Evolutionary conservation across 345 rosid species (phyloP).

Genomic region (Populus alba): DNA sequence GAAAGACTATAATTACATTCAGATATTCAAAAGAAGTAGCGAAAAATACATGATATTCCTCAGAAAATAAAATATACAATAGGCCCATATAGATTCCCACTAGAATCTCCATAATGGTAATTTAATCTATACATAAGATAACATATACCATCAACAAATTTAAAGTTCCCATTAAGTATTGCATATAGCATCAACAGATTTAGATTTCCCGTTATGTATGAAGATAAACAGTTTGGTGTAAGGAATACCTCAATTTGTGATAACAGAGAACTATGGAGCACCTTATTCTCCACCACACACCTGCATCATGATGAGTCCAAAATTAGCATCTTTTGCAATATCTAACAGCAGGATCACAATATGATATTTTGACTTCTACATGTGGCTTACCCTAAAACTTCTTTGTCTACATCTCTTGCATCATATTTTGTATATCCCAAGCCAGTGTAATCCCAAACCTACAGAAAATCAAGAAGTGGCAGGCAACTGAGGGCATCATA

Average conservation of each 20-base stretch:
- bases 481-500: not conserved
- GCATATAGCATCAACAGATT: not conserved
- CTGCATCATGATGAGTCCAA: conserved; percentile 41
- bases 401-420: conserved; percentile 76
- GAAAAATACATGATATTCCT: too few relatives aligned
- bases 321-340: conserved; percentile 8
- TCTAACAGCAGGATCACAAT: conserved; percentile 4
- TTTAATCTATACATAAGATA: not conserved
- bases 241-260: conserved; percentile 66
- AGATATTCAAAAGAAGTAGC: too few relatives aligned
- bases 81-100: not conserved
- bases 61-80: too few relatives aligned
- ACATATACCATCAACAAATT: not conserved
- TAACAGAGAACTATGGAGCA: conserved; percentile 74
- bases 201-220: not conserved
- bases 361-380: not conserved
- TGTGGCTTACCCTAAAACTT: conserved; percentile 64
- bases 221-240: not conserved
- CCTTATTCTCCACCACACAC: conserved; percentile 95
- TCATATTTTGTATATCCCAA: conserved; percentile 74
- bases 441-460: conserved; percentile 99
- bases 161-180: not conserved
- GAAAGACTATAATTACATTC: too few relatives aligned
- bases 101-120: not conserved
- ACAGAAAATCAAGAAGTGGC: conserved; percentile 16